Evolutionary conservation across 495 filamentous ascomycete species (phyloP).

Genomic region (Tuber aestivum): DNA sequence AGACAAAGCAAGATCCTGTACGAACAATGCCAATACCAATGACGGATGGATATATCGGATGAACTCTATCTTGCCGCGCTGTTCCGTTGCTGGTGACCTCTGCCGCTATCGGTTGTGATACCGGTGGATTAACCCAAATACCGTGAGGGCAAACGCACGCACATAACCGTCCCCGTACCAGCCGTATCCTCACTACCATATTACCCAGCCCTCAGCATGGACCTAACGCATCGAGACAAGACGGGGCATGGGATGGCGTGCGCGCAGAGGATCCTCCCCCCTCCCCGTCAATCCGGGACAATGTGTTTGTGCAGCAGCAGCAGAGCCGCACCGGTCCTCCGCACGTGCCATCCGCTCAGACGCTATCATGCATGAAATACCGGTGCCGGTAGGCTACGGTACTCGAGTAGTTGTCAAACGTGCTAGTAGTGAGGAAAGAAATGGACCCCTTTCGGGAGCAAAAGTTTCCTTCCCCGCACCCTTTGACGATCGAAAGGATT

Average conservation of each 20-base stretch:
- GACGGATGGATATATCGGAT: not conserved
- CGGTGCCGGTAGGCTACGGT: no score
- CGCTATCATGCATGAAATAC: not conserved
- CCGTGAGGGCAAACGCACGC: not conserved
- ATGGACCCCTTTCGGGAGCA: not conserved
- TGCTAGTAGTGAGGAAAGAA: not conserved
- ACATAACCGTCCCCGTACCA: not conserved
- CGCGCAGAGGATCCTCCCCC: not conserved
- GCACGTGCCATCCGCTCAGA: not conserved
- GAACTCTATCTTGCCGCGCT: not conserved
- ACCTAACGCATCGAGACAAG: not conserved
- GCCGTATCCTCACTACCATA: not conserved
- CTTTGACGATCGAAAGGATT: not conserved
- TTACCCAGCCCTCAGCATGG: slow-evolving; percentile 1
- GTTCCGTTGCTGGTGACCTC: not conserved
- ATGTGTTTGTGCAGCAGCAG: not conserved
- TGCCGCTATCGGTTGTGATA: not conserved
- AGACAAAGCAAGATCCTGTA: not conserved
- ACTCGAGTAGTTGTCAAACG: not conserved
- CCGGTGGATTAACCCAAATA: not conserved
- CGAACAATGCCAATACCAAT: not conserved
- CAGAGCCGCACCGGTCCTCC: not conserved
- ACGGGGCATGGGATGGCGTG: not conserved
- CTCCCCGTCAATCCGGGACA: not conserved
- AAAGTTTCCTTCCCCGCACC: not conserved